phyloP scores from a whole-genome alignment of 257 asterid species.

The Jasminum sambac region DNA sequence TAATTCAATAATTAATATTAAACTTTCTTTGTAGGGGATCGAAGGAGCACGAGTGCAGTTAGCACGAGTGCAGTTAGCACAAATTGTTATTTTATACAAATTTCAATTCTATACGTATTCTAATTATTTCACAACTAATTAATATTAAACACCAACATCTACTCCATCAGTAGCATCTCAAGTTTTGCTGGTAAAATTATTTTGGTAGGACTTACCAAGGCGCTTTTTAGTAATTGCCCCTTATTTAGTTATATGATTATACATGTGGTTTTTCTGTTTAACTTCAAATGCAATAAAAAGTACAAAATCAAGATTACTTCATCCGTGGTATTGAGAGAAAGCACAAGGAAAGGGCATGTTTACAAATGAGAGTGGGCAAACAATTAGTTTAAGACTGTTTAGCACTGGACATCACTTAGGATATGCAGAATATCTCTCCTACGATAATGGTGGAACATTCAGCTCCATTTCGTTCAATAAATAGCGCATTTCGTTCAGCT shows the following conservation, averaged over 20 bases:
- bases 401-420: background rate
- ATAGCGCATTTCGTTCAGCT: no score
- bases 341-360: background rate
- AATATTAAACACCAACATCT: background rate
- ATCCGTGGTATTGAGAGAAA: background rate
- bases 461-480: no score
- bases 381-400: background rate
- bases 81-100: background rate
- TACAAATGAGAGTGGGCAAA: background rate
- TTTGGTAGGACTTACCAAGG: background rate
- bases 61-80: constrained; percentile 7
- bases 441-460: background rate
- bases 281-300: background rate
- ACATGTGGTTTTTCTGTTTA: background rate
- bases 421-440: background rate
- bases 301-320: background rate
- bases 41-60: constrained; percentile 67
- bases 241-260: background rate
- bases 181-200: background rate
- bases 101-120: background rate
- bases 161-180: background rate
- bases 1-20: no score
- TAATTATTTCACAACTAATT: background rate
- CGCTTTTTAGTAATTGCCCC: background rate
- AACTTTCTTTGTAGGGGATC: constrained; percentile 79